Conservation (phyloP, 306 rosid species). For the Gillenia trifoliata region DNA sequence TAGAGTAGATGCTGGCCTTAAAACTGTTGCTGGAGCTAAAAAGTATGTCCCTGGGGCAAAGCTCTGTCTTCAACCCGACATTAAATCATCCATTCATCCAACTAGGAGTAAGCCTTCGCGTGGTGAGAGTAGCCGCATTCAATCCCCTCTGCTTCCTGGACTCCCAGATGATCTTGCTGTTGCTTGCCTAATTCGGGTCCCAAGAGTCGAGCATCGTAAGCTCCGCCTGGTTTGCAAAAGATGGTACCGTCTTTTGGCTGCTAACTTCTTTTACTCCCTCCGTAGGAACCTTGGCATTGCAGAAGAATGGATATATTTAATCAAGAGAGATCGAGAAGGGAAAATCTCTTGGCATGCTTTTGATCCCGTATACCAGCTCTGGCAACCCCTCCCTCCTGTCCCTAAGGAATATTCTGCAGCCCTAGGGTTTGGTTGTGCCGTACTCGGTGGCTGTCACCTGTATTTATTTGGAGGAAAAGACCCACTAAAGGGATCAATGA, state of each 20-base stretch:
- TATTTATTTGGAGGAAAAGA: conserved; percentile 88
- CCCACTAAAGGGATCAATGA: conserved; percentile 78
- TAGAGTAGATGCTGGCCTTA: conserved; percentile 77
- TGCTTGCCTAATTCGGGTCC: conserved; percentile 81
- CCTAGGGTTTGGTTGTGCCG: conserved; percentile 92
- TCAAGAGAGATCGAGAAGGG: conserved; percentile 81
- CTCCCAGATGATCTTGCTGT: conserved; percentile 91
- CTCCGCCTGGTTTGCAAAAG: conserved; percentile 80
- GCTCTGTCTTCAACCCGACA: conserved; percentile 86
- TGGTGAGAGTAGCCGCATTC: conserved; percentile 68
- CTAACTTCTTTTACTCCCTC: conserved; percentile 77
- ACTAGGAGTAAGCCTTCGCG: conserved; percentile 69
- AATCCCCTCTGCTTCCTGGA: conserved; percentile 80
- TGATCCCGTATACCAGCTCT: conserved; percentile 72
- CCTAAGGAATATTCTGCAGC: conserved; percentile 89
- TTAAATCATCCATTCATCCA: conserved; percentile 83
- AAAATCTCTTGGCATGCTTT: conserved; percentile 92
- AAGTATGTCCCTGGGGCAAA: conserved; percentile 75
- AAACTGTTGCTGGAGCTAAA: conserved; percentile 76
- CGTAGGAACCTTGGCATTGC: conserved; percentile 66
- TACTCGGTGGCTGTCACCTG: conserved; percentile 78
- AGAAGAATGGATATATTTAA: conserved; percentile 81
- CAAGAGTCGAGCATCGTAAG: conserved; percentile 73
- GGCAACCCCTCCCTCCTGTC: conserved; percentile 91
- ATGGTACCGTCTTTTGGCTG: conserved; percentile 78